phyloP scores from a whole-genome alignment of 805 yeast species.

The Candida sonorensis region DNA sequence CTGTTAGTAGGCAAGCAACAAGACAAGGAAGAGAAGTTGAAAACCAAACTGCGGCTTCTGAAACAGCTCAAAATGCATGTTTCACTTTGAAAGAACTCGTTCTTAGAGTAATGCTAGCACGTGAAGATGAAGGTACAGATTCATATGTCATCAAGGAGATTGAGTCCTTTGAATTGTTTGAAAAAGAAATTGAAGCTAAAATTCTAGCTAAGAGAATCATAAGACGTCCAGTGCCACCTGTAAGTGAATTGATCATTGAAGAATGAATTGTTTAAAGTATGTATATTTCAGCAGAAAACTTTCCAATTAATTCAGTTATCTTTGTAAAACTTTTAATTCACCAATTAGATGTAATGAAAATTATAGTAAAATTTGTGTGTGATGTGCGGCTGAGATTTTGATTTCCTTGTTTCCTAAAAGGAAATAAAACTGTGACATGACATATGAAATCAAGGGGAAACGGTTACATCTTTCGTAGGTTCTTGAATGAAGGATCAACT shows the following conservation, averaged over 20 bases:
- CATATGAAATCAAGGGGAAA: no score
- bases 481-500: no score
- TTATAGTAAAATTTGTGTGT: no score
- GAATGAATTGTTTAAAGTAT: no score
- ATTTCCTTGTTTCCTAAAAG: no score
- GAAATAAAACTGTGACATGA: no score
- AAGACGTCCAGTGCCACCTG: conserved; percentile 1
- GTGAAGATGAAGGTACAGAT: conserved; percentile 6
- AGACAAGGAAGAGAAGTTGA: conserved; percentile 4
- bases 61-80: conserved; percentile 3
- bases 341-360: no score
- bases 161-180: conserved; percentile 6
- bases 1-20: conserved; percentile 16
- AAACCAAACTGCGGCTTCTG: conserved; percentile 1
- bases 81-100: conserved; percentile 11
- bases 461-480: no score
- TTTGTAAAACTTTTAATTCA: no score
- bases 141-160: conserved; percentile 7
- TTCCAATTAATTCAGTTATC: no score
- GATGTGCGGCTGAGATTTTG: no score
- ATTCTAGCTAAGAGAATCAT: conserved; percentile 9
- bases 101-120: conserved; percentile 13
- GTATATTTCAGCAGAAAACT: no score
- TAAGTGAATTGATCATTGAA: neutral
- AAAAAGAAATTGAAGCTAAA: conserved; percentile 5